Evolutionary conservation across 31 red algal species (phyloP), one percentile per base, ranked within the genome.

Genomic region (Asparagopsis taxiformis): DNA sequence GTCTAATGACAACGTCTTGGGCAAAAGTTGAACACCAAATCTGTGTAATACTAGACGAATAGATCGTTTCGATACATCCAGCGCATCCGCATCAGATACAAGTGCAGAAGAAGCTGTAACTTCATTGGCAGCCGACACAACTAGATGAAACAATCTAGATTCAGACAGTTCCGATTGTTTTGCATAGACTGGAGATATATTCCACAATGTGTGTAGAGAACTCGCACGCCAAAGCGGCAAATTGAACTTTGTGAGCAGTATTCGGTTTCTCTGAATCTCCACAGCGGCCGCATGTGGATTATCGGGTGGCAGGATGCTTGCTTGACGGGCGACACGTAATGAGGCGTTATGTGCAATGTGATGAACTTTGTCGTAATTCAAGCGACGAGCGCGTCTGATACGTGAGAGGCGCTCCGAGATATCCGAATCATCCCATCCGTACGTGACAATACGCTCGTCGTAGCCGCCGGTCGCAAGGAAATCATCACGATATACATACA

Each of bases 371-470:
- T 68, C 26, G 54, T 88, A 88, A 16, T 64, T 49, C 33, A 88
- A 63, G n/a, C 49, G 22, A 13, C 21, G 25, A 17, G 59, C 35
- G 9, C 44, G 73, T 15, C 31, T 19, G 48, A 74, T 48, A 0
- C 35, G 15, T 4, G 75, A 55, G 41, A 91, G 59, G n/a, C 87
- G 87, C 60, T 43, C 34, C 15, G 65, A 67, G 72, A 91, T 68
- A 56, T 91, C 87, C 34, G 69, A 70, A 31, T 94, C 91, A 56
- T 87, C 91, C 76, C 83, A 93, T 17, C 90, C 90, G 58, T 87
- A 93, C 0, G 90, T 82, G 28, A 64, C 68, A 19, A 93, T 87
- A 36, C 90, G 79, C 66, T 93, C 90, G 24, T 93, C 90, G 41
- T 87, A 93, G 15, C 82, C 79, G 20, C 75, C 65, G n/a, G 81